Conservation (phyloP, 371 early-diverging fungal species). For the Syncephalastrum sp. region DNA sequence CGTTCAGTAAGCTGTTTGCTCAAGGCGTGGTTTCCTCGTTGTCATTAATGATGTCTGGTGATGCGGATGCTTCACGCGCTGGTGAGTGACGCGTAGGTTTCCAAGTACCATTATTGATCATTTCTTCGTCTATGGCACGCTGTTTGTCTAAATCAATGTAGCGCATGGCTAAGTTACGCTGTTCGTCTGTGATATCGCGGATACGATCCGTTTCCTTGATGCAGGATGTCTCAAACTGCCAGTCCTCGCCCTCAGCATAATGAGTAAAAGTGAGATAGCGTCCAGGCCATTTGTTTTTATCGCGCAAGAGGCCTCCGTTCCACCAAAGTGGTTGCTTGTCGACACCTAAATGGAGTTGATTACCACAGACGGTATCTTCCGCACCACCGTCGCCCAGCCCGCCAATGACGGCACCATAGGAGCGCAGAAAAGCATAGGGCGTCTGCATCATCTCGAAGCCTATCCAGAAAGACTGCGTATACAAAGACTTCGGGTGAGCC, state of each 20-base stretch:
- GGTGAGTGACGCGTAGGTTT: neutral
- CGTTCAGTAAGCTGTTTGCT: too few species aligned
- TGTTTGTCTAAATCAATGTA: slow-evolving; percentile 20
- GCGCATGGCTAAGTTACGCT: slow-evolving; percentile 12
- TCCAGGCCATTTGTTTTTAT: slow-evolving; percentile 39
- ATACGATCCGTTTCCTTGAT: slow-evolving; percentile 31
- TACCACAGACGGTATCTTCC: slow-evolving; percentile 49
- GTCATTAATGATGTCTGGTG: too few species aligned
- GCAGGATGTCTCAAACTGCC: slow-evolving; percentile 36
- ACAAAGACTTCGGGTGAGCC: too few species aligned
- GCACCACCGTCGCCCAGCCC: slow-evolving; percentile 49
- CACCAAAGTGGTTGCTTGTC: slow-evolving; percentile 44
- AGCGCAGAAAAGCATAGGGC: slow-evolving; percentile 54
- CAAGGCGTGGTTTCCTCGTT: too few species aligned
- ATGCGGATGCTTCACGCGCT: too few species aligned
- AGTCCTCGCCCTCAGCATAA: slow-evolving; percentile 33
- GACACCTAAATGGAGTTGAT: slow-evolving; percentile 47
- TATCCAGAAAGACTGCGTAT: slow-evolving; percentile 52
- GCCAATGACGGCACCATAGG: slow-evolving; percentile 55
- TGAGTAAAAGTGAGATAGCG: slow-evolving; percentile 32
- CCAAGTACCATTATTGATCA: slow-evolving; percentile 17
- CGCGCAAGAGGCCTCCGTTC: slow-evolving; percentile 51
- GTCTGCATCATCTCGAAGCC: slow-evolving; percentile 60
- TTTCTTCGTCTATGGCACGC: slow-evolving; percentile 20
- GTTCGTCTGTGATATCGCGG: slow-evolving; percentile 15